phyloP scores from a whole-genome alignment of 305 asterid genomes.

The Withania somnifera region DNA sequence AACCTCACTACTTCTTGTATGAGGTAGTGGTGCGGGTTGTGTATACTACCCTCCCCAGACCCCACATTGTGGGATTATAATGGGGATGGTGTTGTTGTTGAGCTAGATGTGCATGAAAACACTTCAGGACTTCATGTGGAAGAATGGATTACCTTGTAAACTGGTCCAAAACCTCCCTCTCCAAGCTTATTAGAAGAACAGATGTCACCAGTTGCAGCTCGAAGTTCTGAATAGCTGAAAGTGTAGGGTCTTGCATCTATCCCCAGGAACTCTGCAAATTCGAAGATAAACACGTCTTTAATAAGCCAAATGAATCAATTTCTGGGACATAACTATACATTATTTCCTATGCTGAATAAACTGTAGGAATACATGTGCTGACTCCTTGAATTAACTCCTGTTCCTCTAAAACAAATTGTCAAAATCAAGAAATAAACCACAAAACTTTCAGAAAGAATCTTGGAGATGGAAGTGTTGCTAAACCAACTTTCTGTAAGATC shows the following conservation, averaged over 20 bases:
- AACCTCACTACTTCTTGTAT: too few species aligned
- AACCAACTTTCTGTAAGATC: background rate
- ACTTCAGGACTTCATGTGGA: background rate
- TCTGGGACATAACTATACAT: background rate
- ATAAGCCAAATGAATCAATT: background rate
- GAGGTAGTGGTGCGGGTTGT: too few species aligned
- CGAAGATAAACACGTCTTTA: background rate
- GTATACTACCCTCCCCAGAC: too few species aligned
- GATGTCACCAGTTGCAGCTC: slow-evolving; percentile 60
- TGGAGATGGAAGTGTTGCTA: background rate
- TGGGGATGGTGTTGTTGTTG: too few species aligned
- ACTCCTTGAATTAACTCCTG: background rate
- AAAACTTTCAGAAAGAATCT: background rate
- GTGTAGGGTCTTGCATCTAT: slow-evolving; percentile 59
- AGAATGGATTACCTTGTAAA: slow-evolving; percentile 44
- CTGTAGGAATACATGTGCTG: background rate
- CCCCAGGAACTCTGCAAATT: slow-evolving; percentile 49
- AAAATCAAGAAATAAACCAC: background rate
- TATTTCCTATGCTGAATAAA: background rate
- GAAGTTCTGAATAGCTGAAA: slow-evolving; percentile 50
- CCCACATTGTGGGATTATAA: too few species aligned
- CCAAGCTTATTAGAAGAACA: slow-evolving; percentile 56
- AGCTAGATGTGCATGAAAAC: too few species aligned
- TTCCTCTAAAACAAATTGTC: background rate
- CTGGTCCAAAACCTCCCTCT: slow-evolving; percentile 94